Percentiles rank a stretch among this genome's conserved stretches.
Evolutionary conservation across 2,329 filamentous ascomycete genomes (phyloP).

Genomic region (Trichoderma atrobrunneum): DNA sequence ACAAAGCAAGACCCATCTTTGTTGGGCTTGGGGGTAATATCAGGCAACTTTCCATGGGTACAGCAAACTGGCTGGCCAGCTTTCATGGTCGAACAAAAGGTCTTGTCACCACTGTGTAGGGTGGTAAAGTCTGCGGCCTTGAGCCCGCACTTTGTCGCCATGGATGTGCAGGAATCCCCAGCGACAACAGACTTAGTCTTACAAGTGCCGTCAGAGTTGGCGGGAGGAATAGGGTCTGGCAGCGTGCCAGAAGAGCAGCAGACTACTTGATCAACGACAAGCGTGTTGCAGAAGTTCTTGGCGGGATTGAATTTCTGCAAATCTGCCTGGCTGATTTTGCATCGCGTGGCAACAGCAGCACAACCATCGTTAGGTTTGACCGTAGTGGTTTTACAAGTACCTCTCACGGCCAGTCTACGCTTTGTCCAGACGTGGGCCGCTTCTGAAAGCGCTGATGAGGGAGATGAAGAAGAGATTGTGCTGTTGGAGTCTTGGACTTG

Average conservation of each 20-base stretch:
- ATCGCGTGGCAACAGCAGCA: constrained; percentile 30
- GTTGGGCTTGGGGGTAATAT: constrained; percentile 35
- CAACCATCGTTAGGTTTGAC: constrained; percentile 32
- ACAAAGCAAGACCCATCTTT: constrained; percentile 31
- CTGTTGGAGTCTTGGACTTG: constrained; percentile 16
- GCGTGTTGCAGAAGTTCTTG: constrained; percentile 25
- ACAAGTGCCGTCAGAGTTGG: constrained; percentile 28
- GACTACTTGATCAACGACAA: constrained; percentile 22
- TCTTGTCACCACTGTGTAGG: constrained; percentile 30
- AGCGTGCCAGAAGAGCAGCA: constrained; percentile 26
- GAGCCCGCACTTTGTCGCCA: constrained; percentile 39
- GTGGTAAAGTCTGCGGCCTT: constrained; percentile 33
- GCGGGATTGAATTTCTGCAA: constrained; percentile 33
- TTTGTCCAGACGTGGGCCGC: constrained; percentile 1
- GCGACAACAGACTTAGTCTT: constrained; percentile 30
- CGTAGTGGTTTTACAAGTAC: constrained; percentile 23
- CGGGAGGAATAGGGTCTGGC: constrained; percentile 21
- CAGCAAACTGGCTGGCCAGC: constrained; percentile 38
- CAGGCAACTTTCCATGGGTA: constrained; percentile 33
- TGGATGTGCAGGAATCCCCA: constrained; percentile 35
- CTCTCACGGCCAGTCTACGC: constrained; percentile 19
- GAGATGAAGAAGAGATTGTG: neutral
- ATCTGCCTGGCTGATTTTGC: constrained; percentile 31
- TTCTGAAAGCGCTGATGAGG: neutral
- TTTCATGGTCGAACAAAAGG: constrained; percentile 29